These are phyloP conservation scores for Alternaria arborescens DNA, from an alignment of 2,329 filamentous ascomycete genomes.

Conservation along the genomic window DNA sequence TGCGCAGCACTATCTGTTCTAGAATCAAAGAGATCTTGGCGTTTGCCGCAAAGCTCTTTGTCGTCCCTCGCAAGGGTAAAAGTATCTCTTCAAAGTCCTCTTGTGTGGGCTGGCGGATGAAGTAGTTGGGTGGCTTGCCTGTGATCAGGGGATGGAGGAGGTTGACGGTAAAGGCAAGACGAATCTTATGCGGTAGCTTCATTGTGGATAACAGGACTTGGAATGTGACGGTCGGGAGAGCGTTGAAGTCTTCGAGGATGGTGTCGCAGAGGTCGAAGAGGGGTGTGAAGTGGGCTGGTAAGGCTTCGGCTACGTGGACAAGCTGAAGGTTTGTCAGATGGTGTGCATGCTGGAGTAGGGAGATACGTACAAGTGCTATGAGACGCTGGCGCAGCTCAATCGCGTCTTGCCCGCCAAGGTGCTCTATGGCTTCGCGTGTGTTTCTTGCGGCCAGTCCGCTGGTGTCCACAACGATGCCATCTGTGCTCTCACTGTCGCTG, in stretches of 20 bases:
- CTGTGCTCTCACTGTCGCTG: constrained; percentile 15
- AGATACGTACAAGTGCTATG: constrained; percentile 61
- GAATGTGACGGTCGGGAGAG: constrained; percentile 67
- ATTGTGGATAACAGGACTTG: constrained; percentile 62
- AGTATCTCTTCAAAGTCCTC: constrained; percentile 40
- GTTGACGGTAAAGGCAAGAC: constrained; percentile 58
- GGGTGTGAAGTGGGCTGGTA: constrained; percentile 59
- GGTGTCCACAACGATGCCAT: background rate
- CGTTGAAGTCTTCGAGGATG: constrained; percentile 65
- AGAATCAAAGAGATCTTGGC: constrained; percentile 49
- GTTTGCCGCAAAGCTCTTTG: constrained; percentile 42
- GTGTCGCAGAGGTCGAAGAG: constrained; percentile 67
- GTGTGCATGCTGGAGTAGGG: too few species aligned
- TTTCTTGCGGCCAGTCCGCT: constrained; percentile 5
- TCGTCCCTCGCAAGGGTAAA: constrained; percentile 34
- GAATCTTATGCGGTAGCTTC: constrained; percentile 54
- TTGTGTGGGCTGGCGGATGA: constrained; percentile 33
- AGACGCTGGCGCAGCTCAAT: constrained; percentile 70
- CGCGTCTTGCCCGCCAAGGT: constrained; percentile 60
- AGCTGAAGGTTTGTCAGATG: constrained; percentile 44
- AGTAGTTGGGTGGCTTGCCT: constrained; percentile 38
- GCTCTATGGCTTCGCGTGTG: constrained; percentile 32
- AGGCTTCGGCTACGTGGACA: constrained; percentile 45
- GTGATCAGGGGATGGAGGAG: constrained; percentile 40
- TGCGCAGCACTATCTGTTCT: constrained; percentile 43